These are phyloP conservation scores for Macrophomina pseudophaseolina DNA, from an alignment of 2,329 filamentous ascomycete genomes.

Conservation along the genomic window DNA sequence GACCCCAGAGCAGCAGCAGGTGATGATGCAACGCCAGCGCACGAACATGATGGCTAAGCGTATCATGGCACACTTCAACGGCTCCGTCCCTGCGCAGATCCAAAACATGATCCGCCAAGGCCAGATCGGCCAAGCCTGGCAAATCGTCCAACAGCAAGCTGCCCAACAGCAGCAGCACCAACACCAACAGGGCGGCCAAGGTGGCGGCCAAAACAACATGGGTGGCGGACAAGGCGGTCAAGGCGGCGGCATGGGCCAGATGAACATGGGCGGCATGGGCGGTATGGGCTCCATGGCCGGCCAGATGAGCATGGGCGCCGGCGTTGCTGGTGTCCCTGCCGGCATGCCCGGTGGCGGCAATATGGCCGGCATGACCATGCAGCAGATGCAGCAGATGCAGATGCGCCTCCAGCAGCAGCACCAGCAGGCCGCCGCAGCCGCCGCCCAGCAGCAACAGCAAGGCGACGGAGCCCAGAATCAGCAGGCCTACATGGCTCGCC, in stretches of 20 bases:
- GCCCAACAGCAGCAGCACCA: background rate
- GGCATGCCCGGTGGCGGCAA: slow-evolving; percentile 29
- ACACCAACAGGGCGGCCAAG: slow-evolving; percentile 23
- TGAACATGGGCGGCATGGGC: slow-evolving; percentile 26
- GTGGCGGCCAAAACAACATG: slow-evolving; percentile 14
- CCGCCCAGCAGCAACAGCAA: background rate
- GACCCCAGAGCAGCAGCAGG: slow-evolving; percentile 11
- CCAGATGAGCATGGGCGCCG: slow-evolving; percentile 7
- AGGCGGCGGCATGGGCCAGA: slow-evolving; percentile 26
- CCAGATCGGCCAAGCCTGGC: slow-evolving; percentile 12
- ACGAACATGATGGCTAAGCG: slow-evolving; percentile 34
- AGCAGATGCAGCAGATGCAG: slow-evolving; percentile 36
- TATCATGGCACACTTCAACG: slow-evolving; percentile 30
- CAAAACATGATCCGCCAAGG: slow-evolving; percentile 35
- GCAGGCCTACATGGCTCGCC: slow-evolving; percentile 29
- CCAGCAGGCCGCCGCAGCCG: slow-evolving; percentile 5
- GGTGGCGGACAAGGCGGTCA: slow-evolving; percentile 28
- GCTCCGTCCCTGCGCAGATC: slow-evolving; percentile 34
- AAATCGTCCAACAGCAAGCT: slow-evolving; percentile 34
- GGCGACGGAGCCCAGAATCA: background rate
- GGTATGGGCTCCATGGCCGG: slow-evolving; percentile 4
- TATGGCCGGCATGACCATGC: slow-evolving; percentile 18
- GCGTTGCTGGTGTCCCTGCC: background rate
- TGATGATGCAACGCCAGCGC: slow-evolving; percentile 21
- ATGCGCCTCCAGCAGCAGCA: slow-evolving; percentile 30